phyloP scores from a whole-genome alignment of 192 early-diverging fungal genomes.

The Tieghemiomyces parasiticus region DNA sequence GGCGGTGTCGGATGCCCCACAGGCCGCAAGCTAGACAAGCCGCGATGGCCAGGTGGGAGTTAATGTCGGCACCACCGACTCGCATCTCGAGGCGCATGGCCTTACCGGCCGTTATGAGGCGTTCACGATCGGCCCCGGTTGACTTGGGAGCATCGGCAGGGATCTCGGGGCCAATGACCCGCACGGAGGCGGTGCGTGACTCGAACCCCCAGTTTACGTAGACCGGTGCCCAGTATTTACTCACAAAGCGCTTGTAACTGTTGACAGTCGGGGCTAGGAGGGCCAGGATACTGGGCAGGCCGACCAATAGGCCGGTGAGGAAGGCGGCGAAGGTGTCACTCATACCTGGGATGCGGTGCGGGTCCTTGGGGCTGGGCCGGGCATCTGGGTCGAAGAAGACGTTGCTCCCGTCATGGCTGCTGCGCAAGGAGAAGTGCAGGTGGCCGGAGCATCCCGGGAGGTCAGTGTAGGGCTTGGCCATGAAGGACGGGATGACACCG shows the following conservation, averaged over 20 bases:
- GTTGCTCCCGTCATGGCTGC: constrained; percentile 28
- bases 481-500: constrained; percentile 63
- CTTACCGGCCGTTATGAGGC: not conserved
- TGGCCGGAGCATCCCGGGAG: constrained; percentile 73
- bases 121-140: not conserved
- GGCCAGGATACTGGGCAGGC: constrained; percentile 53
- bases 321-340: constrained; percentile 37
- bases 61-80: constrained; percentile 71
- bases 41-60: constrained; percentile 57
- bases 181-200: constrained; percentile 50
- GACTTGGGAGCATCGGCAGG: not conserved
- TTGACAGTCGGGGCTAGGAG: constrained; percentile 68
- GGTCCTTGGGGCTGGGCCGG: constrained; percentile 10
- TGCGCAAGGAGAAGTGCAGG: constrained; percentile 51
- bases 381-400: constrained; percentile 26
- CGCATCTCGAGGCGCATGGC: constrained; percentile 59
- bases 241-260: constrained; percentile 67
- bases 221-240: constrained; percentile 74
- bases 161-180: constrained; percentile 44
- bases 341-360: constrained; percentile 20
- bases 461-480: constrained; percentile 63
- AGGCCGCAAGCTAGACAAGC: constrained; percentile 54
- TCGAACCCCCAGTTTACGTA: constrained; percentile 69
- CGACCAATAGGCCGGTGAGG: constrained; percentile 35
- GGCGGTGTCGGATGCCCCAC: constrained; percentile 45